These are phyloP conservation scores for Iodosphaeria phyllophila DNA, from an alignment of 2,329 filamentous ascomycete species.

Conservation along the genomic window DNA sequence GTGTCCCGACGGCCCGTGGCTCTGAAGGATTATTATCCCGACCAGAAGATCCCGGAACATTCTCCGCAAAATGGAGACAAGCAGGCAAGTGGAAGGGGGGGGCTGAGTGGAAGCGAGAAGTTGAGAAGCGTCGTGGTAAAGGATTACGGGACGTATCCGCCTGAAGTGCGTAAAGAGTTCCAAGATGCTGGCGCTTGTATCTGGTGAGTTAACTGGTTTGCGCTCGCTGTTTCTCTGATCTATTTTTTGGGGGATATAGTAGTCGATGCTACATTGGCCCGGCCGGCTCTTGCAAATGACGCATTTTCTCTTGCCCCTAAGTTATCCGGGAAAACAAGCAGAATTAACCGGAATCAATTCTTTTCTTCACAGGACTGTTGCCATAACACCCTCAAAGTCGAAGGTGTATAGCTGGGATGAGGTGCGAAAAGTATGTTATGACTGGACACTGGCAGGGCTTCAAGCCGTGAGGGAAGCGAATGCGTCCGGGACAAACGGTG, in stretches of 20 bases:
- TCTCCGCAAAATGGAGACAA: no score
- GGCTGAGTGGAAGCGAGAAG: slow-evolving; percentile 13
- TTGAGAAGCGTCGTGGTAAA: slow-evolving; percentile 18
- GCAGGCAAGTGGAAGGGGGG: no score
- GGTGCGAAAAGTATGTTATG: slow-evolving; percentile 10
- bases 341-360: no score
- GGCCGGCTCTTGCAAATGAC: no score
- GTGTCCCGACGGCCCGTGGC: slow-evolving; percentile 18
- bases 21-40: slow-evolving; percentile 7
- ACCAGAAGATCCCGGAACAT: no score
- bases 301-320: no score
- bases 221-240: not conserved
- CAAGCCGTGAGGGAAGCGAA: slow-evolving; percentile 9
- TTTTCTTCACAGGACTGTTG: slow-evolving; percentile 13
- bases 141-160: slow-evolving; percentile 21
- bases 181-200: slow-evolving; percentile 20
- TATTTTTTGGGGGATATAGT: no score
- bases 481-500: no score
- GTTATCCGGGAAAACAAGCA: no score
- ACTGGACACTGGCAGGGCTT: slow-evolving; percentile 8
- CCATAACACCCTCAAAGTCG: slow-evolving; percentile 9
- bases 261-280: no score
- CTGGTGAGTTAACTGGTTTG: slow-evolving; percentile 6
- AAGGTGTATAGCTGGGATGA: slow-evolving; percentile 6
- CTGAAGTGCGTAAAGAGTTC: slow-evolving; percentile 18